A percentile compares a stretch with the other conserved stretches of the same genome.
phyloP scores from a whole-genome alignment of 2,329 filamentous ascomycete genomes.

The Periconia digitata region DNA sequence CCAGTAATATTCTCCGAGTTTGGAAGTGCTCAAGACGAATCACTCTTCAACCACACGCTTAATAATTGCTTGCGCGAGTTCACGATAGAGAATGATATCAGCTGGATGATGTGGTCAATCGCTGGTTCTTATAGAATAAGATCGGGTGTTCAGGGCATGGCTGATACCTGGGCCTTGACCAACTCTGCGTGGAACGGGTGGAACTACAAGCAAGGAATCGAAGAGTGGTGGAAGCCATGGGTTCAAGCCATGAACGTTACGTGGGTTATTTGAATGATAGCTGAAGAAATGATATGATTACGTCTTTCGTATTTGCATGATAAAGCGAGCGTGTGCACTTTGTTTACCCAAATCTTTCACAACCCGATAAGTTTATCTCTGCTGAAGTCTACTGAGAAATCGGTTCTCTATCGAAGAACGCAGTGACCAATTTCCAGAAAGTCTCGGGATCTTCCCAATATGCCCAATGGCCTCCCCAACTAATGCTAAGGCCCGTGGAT shows the following conservation, averaged over 20 bases:
- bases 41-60: constrained; percentile 49
- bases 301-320: too few relatives aligned
- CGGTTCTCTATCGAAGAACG: neutral
- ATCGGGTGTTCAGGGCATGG: constrained; percentile 48
- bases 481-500: constrained; percentile 18
- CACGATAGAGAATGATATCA: constrained; percentile 48
- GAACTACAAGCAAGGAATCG: constrained; percentile 49
- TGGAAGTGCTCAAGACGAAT: constrained; percentile 40
- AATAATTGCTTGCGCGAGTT: constrained; percentile 51
- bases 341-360: too few relatives aligned
- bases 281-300: too few relatives aligned
- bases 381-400: neutral
- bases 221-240: constrained; percentile 57
- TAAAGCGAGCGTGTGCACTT: too few relatives aligned
- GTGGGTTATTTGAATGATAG: constrained; percentile 6
- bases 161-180: constrained; percentile 53
- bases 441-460: constrained; percentile 31
- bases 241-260: constrained; percentile 38
- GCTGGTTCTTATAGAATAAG: constrained; percentile 53
- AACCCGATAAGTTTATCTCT: too few relatives aligned
- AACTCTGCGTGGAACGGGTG: constrained; percentile 53
- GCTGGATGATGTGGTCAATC: constrained; percentile 55
- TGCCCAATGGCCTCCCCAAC: constrained; percentile 36
- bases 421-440: constrained; percentile 21
- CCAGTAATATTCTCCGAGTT: constrained; percentile 44